A percentile compares a stretch with the other conserved stretches of the same genome.
phyloP scores from a whole-genome alignment of 1,284 basidiomycete species.

The Sanghuangporus sanghuang region DNA sequence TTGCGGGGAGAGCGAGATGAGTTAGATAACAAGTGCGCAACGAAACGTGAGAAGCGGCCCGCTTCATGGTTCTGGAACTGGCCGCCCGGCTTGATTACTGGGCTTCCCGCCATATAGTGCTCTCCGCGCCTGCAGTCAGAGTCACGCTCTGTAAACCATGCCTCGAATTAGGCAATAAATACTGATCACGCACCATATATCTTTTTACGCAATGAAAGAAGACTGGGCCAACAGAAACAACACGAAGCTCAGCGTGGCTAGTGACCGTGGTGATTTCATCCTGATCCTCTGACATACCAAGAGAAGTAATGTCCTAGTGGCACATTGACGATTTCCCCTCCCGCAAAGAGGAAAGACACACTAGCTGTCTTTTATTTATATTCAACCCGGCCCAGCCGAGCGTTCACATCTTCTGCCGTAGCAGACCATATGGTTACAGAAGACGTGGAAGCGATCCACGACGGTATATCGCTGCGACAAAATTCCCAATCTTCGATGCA shows the following conservation, averaged over 20 bases:
- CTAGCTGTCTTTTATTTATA: not conserved
- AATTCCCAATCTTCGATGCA: not conserved
- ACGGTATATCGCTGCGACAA: not conserved
- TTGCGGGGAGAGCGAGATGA: conserved; percentile 63
- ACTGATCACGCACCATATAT: not conserved
- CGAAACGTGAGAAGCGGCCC: conserved; percentile 57
- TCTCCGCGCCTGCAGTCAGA: conserved; percentile 53
- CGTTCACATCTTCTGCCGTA: not conserved
- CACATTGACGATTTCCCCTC: too few relatives aligned
- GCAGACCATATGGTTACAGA: not conserved
- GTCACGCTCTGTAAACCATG: not conserved
- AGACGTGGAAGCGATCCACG: not conserved
- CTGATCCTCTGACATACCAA: too few relatives aligned
- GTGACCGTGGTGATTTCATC: not conserved
- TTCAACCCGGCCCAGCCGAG: not conserved
- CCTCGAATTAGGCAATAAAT: not conserved
- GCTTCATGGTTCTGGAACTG: conserved; percentile 46
- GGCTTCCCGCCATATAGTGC: conserved; percentile 49
- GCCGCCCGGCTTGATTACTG: conserved; percentile 52
- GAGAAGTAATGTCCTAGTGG: too few relatives aligned
- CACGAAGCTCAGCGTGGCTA: not conserved
- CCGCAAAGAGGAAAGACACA: too few relatives aligned
- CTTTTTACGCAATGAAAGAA: not conserved
- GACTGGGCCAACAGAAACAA: not conserved
- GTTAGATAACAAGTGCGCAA: conserved; percentile 61